These are phyloP conservation scores for Tolypocladium sp. DNA, from an alignment of 2,329 filamentous ascomycete species.

Conservation along the genomic window DNA sequence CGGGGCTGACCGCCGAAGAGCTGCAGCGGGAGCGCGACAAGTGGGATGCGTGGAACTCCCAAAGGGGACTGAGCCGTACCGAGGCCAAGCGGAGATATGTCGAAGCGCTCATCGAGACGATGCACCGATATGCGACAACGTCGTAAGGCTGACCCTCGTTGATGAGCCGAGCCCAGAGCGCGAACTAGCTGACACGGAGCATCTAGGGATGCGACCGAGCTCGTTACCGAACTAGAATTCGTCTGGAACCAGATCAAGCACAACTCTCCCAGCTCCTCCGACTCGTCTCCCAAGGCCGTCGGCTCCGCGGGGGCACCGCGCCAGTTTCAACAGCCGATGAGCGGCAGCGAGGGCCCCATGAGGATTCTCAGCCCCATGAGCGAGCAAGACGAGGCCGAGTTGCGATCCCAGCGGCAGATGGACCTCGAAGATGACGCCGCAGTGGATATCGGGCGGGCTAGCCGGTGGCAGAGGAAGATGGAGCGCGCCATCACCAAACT, in stretches of 20 bases:
- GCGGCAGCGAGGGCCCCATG: constrained; percentile 47
- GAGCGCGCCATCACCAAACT: constrained; percentile 81
- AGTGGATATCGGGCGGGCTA: constrained; percentile 26
- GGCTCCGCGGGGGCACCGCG: constrained; percentile 20
- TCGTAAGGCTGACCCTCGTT: constrained; percentile 38
- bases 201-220: constrained; percentile 65
- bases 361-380: constrained; percentile 78
- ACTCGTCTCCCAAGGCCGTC: constrained; percentile 43
- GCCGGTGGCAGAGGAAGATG: constrained; percentile 71
- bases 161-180: not conserved
- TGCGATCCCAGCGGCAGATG: constrained; percentile 39
- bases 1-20: constrained; percentile 41
- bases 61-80: constrained; percentile 73
- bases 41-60: constrained; percentile 93
- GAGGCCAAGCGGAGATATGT: constrained; percentile 94
- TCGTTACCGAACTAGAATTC: constrained; percentile 93
- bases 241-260: constrained; percentile 98
- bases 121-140: constrained; percentile 92
- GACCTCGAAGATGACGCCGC: constrained; percentile 36
- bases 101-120: constrained; percentile 86
- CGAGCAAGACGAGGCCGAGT: constrained; percentile 64
- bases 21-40: constrained; percentile 54
- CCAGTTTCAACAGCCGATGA: constrained; percentile 36
- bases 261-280: constrained; percentile 59
- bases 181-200: not conserved